Conservation (phyloP, 2,329 filamentous ascomycete species). For the Graphilbum fragrans region DNA sequence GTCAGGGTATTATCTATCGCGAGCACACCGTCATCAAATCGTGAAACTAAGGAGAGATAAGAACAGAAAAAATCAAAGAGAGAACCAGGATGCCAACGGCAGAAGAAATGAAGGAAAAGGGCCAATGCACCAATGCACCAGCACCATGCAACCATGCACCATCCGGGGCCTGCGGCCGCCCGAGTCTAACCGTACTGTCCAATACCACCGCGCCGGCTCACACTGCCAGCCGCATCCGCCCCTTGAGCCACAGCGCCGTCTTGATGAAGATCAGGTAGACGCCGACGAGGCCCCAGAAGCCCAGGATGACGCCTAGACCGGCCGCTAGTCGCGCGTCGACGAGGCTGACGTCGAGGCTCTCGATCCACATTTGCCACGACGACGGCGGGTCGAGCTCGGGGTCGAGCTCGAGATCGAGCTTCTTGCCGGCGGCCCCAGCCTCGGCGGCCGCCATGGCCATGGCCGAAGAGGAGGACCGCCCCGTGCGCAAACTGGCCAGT, state of each 20-base stretch:
- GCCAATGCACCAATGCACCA: no score
- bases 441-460: not conserved
- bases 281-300: conserved; percentile 36
- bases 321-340: conserved; percentile 31
- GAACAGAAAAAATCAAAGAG: not conserved
- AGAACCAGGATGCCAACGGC: no score
- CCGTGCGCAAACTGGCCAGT: not conserved
- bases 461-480: not conserved
- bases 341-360: conserved; percentile 25
- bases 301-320: conserved; percentile 31
- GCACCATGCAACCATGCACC: not conserved
- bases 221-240: conserved; percentile 6
- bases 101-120: not conserved
- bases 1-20: not conserved
- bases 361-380: conserved; percentile 31
- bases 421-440: not conserved
- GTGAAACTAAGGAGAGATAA: not conserved
- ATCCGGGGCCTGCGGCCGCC: no score
- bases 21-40: no score
- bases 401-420: not conserved
- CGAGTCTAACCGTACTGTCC: no score
- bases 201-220: not conserved
- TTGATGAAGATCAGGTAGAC: conserved; percentile 37
- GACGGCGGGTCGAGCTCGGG: no score
- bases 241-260: conserved; percentile 14